Evolutionary conservation across 306 rosid genomes (phyloP).

Genomic region (Canavalia ensiformis): DNA sequence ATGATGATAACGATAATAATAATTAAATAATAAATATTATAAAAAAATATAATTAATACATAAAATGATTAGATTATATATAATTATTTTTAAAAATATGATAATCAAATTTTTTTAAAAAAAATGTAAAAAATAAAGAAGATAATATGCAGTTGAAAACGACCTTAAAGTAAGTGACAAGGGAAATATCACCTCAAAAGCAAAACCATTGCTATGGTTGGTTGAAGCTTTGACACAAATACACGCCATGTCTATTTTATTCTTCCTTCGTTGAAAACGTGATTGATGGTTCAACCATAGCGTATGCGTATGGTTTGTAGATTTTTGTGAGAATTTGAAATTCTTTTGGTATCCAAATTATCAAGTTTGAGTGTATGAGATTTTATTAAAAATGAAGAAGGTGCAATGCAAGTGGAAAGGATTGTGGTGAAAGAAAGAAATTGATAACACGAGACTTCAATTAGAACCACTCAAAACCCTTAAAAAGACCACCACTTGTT

Average conservation of each 20-base stretch:
- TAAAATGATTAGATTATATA: neutral
- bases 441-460: neutral
- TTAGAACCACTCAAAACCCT: slow-evolving; percentile 13
- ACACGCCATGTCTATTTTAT: slow-evolving; percentile 15
- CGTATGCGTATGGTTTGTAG: neutral
- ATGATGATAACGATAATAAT: too few relatives aligned
- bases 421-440: slow-evolving; percentile 3
- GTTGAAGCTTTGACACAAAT: slow-evolving; percentile 26
- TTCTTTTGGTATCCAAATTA: neutral
- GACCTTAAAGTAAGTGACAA: slow-evolving; percentile 16
- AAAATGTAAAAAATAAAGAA: neutral
- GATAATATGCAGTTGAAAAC: neutral
- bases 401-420: neutral
- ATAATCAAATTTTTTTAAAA: neutral
- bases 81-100: too few relatives aligned
- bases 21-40: too few relatives aligned
- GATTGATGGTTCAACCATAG: slow-evolving; percentile 21
- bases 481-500: neutral
- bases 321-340: neutral
- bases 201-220: neutral
- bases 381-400: neutral
- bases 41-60: too few relatives aligned
- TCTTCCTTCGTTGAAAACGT: slow-evolving; percentile 29
- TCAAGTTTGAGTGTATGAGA: neutral
- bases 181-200: slow-evolving; percentile 28